Conservation (phyloP, 768 basidiomycete species). For the Coprinopsis marcescibilis region DNA sequence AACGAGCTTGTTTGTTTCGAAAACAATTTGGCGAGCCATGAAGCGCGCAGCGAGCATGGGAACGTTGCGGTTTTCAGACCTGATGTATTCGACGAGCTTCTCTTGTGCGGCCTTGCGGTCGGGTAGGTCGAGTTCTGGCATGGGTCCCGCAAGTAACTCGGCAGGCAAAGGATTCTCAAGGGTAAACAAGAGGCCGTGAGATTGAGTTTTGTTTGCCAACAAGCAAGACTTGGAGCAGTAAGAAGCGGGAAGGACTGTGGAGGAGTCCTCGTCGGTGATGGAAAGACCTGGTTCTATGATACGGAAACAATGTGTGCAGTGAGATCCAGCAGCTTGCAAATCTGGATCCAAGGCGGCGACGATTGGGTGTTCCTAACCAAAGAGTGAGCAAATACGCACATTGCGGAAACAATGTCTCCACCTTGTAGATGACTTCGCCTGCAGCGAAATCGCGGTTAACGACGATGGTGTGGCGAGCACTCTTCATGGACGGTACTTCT, state of each 20-base stretch:
- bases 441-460: constrained; percentile 60
- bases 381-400: constrained; percentile 1
- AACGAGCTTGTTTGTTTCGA: constrained; percentile 56
- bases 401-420: constrained; percentile 18
- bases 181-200: constrained; percentile 67
- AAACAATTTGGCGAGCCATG: constrained; percentile 64
- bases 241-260: constrained; percentile 33
- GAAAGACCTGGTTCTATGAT: constrained; percentile 41
- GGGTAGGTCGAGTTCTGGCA: constrained; percentile 28
- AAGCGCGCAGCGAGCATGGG: constrained; percentile 65
- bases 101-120: constrained; percentile 54
- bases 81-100: constrained; percentile 51
- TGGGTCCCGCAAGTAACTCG: constrained; percentile 26
- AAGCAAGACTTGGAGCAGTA: constrained; percentile 76
- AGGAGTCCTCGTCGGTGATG: constrained; percentile 25
- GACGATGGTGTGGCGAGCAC: constrained; percentile 50
- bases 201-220: constrained; percentile 47
- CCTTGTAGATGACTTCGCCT: constrained; percentile 78
- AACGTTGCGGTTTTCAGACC: constrained; percentile 36
- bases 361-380: constrained; percentile 65
- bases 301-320: constrained; percentile 74
- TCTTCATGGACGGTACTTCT: constrained; percentile 21
- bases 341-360: constrained; percentile 69
- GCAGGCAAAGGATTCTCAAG: constrained; percentile 55
- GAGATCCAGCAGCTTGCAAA: constrained; percentile 56